phyloP scores from a whole-genome alignment of 768 basidiomycete genomes.

The Termitomyces sp. region DNA sequence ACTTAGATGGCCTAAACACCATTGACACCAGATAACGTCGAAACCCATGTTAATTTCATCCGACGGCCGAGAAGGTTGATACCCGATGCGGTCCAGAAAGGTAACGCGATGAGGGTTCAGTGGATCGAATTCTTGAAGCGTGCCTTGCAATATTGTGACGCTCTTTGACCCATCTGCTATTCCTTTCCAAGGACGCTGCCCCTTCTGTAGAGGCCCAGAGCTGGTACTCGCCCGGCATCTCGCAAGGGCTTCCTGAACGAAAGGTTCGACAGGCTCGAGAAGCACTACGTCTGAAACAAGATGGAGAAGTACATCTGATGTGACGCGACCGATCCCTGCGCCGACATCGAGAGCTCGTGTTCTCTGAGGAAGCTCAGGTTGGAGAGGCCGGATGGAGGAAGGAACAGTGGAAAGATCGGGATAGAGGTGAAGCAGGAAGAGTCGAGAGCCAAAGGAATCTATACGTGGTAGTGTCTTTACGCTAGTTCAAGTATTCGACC shows the following conservation, averaged over 20 bases:
- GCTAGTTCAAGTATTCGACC: conserved; percentile 14
- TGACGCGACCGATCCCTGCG: conserved; percentile 92
- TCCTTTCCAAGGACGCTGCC: conserved; percentile 53
- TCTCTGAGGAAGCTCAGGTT: conserved; percentile 20
- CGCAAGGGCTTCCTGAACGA: conserved; percentile 66
- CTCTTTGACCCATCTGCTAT: conserved; percentile 58
- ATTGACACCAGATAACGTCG: conserved; percentile 95
- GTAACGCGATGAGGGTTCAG: conserved; percentile 35
- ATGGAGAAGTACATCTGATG: conserved; percentile 81
- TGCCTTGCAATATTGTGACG: conserved; percentile 73
- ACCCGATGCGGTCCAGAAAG: conserved; percentile 65
- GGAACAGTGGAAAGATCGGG: conserved; percentile 76
- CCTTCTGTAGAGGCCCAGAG: conserved; percentile 13
- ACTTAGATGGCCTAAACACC: conserved; percentile 88
- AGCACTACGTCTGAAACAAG: conserved; percentile 84
- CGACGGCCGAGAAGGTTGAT: conserved; percentile 33
- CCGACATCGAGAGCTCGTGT: conserved; percentile 87
- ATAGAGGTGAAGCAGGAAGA: conserved; percentile 76
- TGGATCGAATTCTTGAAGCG: conserved; percentile 82
- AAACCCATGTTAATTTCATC: conserved; percentile 58
- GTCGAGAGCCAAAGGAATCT: conserved; percentile 85
- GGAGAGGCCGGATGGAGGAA: conserved; percentile 59
- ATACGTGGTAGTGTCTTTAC: conserved; percentile 79
- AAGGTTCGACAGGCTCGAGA: conserved; percentile 79
- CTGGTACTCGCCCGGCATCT: conserved; percentile 29